Evolutionary conservation across 1,139 yeast genomes (phyloP).

Genomic region (Candida pseudocylindracea): DNA sequence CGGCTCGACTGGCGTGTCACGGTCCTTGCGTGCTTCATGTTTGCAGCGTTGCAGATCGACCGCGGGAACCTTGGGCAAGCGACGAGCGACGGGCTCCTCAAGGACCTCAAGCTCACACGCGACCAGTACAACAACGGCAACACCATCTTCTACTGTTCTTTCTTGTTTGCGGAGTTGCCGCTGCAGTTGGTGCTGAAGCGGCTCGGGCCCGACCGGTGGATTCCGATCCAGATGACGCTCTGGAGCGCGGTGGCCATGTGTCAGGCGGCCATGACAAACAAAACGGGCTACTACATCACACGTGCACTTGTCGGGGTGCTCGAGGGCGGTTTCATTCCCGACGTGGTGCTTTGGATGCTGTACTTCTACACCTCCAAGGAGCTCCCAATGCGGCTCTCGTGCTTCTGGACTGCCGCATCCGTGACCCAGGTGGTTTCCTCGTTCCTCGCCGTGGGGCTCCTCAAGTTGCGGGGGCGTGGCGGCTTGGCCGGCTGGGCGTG

Average conservation of each 20-base stretch:
- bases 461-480: no score
- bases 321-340: slow-evolving; percentile 13
- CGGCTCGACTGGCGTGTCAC: slow-evolving; percentile 12
- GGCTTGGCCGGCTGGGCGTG: slow-evolving; percentile 5
- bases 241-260: slow-evolving; percentile 9
- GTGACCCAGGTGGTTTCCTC: slow-evolving; percentile 6
- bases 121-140: slow-evolving; percentile 11
- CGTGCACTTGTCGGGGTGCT: slow-evolving; percentile 10
- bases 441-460: not conserved
- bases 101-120: slow-evolving; percentile 9
- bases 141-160: slow-evolving; percentile 11
- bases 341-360: slow-evolving; percentile 11
- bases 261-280: slow-evolving; percentile 7
- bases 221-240: slow-evolving; percentile 10
- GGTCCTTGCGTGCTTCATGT: slow-evolving; percentile 11
- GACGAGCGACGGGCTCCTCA: slow-evolving; percentile 9
- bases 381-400: slow-evolving; percentile 9
- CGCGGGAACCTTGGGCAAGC: slow-evolving; percentile 12
- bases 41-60: slow-evolving; percentile 12
- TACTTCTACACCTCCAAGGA: slow-evolving; percentile 10
- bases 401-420: slow-evolving; percentile 10
- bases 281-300: slow-evolving; percentile 8
- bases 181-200: slow-evolving; percentile 12
- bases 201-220: slow-evolving; percentile 13
- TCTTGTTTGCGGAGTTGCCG: slow-evolving; percentile 12